Percentiles rank a stretch among this genome's conserved stretches.
phyloP scores from a whole-genome alignment of 2,329 filamentous ascomycete species.

The Talaromyces sp. region DNA sequence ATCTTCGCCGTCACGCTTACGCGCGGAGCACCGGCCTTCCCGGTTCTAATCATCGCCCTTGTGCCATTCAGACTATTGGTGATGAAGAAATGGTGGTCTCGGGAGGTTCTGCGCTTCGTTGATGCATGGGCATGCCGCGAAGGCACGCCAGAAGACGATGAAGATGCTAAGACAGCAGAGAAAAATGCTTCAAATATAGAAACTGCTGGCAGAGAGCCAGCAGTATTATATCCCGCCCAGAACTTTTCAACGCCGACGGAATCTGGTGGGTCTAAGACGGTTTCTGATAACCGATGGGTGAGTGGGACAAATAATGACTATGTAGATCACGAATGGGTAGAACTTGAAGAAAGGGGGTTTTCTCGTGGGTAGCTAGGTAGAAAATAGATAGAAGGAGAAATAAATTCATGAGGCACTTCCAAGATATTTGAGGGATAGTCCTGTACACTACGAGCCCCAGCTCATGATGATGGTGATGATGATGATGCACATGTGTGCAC shows the following conservation, averaged over 20 bases:
- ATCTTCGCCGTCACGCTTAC: constrained; percentile 68
- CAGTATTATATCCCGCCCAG: not conserved
- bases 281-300: too few species aligned
- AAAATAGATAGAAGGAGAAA: constrained; percentile 1
- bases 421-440: too few species aligned
- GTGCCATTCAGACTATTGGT: constrained; percentile 63
- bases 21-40: constrained; percentile 64
- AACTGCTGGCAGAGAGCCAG: not conserved
- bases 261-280: not conserved
- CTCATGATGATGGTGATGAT: too few species aligned
- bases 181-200: constrained; percentile 1
- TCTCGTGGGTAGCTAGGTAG: constrained; percentile 26
- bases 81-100: constrained; percentile 64
- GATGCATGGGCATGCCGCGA: constrained; percentile 56
- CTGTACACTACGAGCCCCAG: too few species aligned
- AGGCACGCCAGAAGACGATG: constrained; percentile 57
- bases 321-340: constrained; percentile 26
- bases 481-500: too few species aligned
- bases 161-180: constrained; percentile 26
- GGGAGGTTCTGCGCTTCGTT: constrained; percentile 58
- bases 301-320: constrained; percentile 2
- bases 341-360: constrained; percentile 19
- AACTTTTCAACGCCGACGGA: not conserved
- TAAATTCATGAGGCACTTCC: too few species aligned
- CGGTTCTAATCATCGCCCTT: constrained; percentile 65